These are phyloP conservation scores for Diaporthe aspalathi DNA, from an alignment of 2,329 filamentous ascomycete species.

Conservation along the genomic window DNA sequence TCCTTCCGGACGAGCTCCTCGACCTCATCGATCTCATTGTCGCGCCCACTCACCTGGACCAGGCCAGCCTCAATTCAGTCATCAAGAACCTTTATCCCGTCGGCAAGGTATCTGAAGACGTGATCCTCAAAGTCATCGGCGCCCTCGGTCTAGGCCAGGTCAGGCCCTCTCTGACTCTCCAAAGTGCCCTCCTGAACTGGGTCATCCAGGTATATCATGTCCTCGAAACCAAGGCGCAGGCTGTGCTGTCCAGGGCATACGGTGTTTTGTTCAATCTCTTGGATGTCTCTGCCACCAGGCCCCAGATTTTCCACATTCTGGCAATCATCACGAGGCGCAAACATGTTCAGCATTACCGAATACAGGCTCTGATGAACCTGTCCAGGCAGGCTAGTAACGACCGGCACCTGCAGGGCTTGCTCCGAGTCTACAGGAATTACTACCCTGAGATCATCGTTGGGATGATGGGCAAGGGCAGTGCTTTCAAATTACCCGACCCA, in stretches of 20 bases:
- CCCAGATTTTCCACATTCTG: conserved; percentile 79
- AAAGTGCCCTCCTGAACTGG: conserved; percentile 81
- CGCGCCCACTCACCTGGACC: conserved; percentile 76
- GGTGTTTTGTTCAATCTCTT: conserved; percentile 83
- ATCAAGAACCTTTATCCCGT: conserved; percentile 82
- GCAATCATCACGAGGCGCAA: conserved; percentile 82
- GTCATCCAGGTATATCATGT: conserved; percentile 80
- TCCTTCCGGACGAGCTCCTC: conserved; percentile 69
- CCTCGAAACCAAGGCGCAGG: conserved; percentile 66
- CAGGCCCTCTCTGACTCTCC: conserved; percentile 78
- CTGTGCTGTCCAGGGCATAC: conserved; percentile 76
- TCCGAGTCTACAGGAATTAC: conserved; percentile 90
- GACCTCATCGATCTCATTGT: conserved; percentile 76
- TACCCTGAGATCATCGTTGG: conserved; percentile 89
- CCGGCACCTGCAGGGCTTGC: conserved; percentile 76
- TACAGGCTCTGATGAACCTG: conserved; percentile 75
- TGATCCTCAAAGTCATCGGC: conserved; percentile 75
- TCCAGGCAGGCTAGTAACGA: conserved; percentile 74
- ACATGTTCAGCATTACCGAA: conserved; percentile 86
- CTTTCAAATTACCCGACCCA: conserved; percentile 76
- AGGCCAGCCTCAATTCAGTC: conserved; percentile 76
- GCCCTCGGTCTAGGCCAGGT: conserved; percentile 81
- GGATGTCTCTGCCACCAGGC: conserved; percentile 62
- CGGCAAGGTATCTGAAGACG: conserved; percentile 68
- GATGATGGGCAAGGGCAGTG: conserved; percentile 70